Evolutionary conservation across 306 rosid genomes (phyloP).

Genomic region (Castanea mollissima): DNA sequence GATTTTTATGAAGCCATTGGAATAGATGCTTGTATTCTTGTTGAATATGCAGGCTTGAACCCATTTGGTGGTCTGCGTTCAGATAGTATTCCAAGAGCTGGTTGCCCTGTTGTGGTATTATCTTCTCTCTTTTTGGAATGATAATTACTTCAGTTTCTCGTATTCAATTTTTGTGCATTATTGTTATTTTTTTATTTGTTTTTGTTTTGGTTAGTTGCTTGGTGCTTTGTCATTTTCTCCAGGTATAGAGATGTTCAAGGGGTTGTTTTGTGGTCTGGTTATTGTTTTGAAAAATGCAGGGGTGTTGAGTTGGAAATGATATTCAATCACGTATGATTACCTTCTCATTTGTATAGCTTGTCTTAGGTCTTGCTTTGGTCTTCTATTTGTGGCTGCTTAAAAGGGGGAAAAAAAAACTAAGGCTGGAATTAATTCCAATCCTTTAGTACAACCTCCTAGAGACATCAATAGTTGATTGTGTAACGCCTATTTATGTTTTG

Average conservation of each 20-base stretch:
- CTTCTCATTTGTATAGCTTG: not conserved
- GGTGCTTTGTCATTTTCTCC: not conserved
- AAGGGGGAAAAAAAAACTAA: not conserved
- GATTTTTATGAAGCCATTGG: conserved; percentile 93
- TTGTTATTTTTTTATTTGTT: not conserved
- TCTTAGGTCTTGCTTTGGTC: not conserved
- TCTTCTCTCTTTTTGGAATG: conserved; percentile 9
- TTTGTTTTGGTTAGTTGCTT: not conserved
- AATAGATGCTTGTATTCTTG: conserved; percentile 88
- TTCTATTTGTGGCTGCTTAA: not conserved
- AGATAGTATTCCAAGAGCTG: conserved; percentile 86
- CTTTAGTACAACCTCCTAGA: not conserved
- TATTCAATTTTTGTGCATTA: conserved; percentile 1
- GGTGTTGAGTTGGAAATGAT: not conserved
- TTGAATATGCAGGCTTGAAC: conserved; percentile 89
- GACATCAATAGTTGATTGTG: not conserved
- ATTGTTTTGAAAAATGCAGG: not conserved
- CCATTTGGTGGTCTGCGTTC: conserved; percentile 89
- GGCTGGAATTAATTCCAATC: not conserved
- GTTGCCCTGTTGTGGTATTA: conserved; percentile 93
- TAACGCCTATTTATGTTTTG: not conserved
- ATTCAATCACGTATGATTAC: not conserved
- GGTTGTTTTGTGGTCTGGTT: not conserved
- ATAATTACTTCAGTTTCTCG: conserved; percentile 14
- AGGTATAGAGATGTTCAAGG: not conserved